Percentiles rank a stretch among this genome's conserved stretches.
Evolutionary conservation across 2,329 filamentous ascomycete genomes (phyloP).

Genomic region (Parastagonospora avenae): DNA sequence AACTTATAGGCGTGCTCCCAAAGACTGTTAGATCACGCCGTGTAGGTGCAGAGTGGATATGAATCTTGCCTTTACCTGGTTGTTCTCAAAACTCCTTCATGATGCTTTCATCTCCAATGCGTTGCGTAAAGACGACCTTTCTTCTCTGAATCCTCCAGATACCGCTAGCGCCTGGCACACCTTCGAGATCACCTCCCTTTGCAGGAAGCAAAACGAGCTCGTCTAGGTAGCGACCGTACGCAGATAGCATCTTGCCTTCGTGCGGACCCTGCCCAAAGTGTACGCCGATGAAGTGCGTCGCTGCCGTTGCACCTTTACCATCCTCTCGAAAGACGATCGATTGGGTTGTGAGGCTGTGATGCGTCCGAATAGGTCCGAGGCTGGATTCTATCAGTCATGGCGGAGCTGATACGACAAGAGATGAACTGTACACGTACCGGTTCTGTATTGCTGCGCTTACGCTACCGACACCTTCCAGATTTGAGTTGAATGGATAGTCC

Average conservation of each 20-base stretch:
- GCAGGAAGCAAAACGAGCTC: conserved; percentile 37
- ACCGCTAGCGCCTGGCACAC: conserved; percentile 45
- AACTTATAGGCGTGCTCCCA: too few relatives aligned
- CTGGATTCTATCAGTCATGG: conserved; percentile 19
- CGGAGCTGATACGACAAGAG: neutral
- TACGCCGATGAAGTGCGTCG: conserved; percentile 50
- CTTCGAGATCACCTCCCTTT: conserved; percentile 28
- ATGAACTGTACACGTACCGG: conserved; percentile 24
- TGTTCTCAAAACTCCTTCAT: conserved; percentile 37
- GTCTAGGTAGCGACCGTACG: conserved; percentile 51
- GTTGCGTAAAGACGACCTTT: conserved; percentile 45
- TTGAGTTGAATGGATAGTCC: conserved; percentile 46
- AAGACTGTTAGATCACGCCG: too few relatives aligned
- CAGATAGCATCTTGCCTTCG: conserved; percentile 47
- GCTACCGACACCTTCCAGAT: conserved; percentile 41
- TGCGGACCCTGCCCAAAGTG: conserved; percentile 53
- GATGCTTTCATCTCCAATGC: conserved; percentile 43
- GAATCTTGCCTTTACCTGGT: neutral
- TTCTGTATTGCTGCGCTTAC: conserved; percentile 41
- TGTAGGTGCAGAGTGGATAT: neutral
- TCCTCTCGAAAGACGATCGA: conserved; percentile 39
- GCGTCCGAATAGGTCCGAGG: conserved; percentile 48
- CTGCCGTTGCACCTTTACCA: conserved; percentile 40
- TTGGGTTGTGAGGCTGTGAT: conserved; percentile 52
- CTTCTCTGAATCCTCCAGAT: conserved; percentile 48